Conservation (phyloP, 2,329 filamentous ascomycete species). For the Talaromyces sp. region DNA sequence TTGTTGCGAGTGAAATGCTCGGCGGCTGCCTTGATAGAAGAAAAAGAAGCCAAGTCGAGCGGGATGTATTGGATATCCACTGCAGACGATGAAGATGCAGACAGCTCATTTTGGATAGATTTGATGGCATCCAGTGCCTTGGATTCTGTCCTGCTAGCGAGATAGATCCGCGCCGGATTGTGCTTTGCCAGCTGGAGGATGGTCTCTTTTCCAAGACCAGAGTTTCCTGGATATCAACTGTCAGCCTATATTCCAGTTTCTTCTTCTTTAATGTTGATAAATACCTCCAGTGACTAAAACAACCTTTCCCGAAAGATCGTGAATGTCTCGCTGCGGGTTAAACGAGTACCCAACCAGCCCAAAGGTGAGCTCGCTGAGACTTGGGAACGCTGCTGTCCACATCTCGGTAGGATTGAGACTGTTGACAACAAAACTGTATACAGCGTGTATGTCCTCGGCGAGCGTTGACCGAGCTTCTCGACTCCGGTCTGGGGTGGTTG, state of each 20-base stretch:
- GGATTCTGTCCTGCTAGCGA: conserved; percentile 45
- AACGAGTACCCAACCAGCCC: conserved; percentile 32
- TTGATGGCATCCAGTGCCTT: conserved; percentile 43
- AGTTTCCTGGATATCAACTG: conserved; percentile 34
- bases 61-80: conserved; percentile 41
- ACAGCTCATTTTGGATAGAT: conserved; percentile 29
- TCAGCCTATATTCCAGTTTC: neutral
- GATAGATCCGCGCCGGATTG: conserved; percentile 49
- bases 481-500: neutral
- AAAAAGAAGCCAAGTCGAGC: conserved; percentile 48
- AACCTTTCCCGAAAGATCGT: conserved; percentile 44
- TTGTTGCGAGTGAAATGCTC: conserved; percentile 34
- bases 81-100: conserved; percentile 12
- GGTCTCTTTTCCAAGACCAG: conserved; percentile 44
- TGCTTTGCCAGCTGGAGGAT: conserved; percentile 47
- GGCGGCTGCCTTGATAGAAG: conserved; percentile 43
- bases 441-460: conserved; percentile 5
- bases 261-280: neutral
- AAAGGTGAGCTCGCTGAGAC: conserved; percentile 29
- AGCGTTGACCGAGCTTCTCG: conserved; percentile 9
- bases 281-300: conserved; percentile 50
- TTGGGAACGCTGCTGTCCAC: conserved; percentile 27
- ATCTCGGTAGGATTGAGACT: conserved; percentile 27
- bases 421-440: conserved; percentile 16
- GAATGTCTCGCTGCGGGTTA: conserved; percentile 41